These are phyloP conservation scores for Gossypium trilobum DNA, from an alignment of 441 rosid genomes.

Conservation along the genomic window DNA sequence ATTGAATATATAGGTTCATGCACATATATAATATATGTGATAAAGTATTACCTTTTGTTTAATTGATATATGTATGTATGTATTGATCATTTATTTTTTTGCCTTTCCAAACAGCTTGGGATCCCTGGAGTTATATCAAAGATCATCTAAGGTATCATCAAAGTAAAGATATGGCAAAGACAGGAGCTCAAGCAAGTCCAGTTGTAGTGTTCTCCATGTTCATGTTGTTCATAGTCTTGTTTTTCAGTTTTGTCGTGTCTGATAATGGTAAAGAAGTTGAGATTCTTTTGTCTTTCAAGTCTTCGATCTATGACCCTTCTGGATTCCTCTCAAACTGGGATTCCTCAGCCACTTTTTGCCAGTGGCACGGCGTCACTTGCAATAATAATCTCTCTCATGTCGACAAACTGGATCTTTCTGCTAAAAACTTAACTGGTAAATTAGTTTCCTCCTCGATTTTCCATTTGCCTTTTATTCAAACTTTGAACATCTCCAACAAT, in stretches of 20 bases:
- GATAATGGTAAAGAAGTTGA: constrained; percentile 43
- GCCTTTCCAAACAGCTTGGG: constrained; percentile 31
- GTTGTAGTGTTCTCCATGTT: constrained; percentile 2
- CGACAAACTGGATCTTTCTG: constrained; percentile 37
- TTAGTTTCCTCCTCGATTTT: constrained; percentile 32
- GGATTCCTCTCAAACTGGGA: constrained; percentile 55
- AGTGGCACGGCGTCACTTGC: constrained; percentile 68
- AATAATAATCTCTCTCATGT: constrained; percentile 40
- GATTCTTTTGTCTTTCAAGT: constrained; percentile 57
- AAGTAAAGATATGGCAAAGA: constrained; percentile 22
- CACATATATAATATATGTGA: not conserved
- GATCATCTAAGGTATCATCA: not conserved
- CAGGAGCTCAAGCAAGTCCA: constrained; percentile 16
- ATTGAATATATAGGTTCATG: not conserved
- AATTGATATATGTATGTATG: not conserved
- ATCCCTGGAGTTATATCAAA: constrained; percentile 24
- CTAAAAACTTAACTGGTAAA: constrained; percentile 54
- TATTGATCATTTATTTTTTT: not conserved
- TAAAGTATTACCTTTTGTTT: constrained; percentile 8
- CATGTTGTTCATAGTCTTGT: constrained; percentile 25
- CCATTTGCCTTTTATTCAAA: constrained; percentile 40
- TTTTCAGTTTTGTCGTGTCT: constrained; percentile 27
- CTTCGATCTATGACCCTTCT: constrained; percentile 50
- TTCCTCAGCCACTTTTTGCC: constrained; percentile 42
- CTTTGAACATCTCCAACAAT: constrained; percentile 54